Percentiles rank a stretch among this genome's conserved stretches.
These are phyloP conservation scores for Lagenaria siceraria DNA, from an alignment of 306 rosid genomes.

Conservation along the genomic window DNA sequence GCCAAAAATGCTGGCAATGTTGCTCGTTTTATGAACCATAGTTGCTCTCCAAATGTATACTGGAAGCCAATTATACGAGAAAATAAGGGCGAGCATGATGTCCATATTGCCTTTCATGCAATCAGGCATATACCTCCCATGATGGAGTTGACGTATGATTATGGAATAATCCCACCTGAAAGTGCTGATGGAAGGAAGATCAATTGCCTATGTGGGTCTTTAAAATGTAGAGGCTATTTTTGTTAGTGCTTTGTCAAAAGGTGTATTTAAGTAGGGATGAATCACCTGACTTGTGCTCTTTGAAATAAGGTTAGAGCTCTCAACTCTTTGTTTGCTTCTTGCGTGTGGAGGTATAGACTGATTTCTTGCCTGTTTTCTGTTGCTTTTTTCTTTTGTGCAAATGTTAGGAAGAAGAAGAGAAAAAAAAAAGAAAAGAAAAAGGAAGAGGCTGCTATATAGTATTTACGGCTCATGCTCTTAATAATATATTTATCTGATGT, in stretches of 20 bases:
- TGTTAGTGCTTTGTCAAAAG: conserved; percentile 23
- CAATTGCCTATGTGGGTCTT: conserved; percentile 69
- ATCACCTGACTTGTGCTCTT: conserved; percentile 5
- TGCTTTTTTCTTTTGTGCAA: not conserved
- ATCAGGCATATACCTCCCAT: conserved; percentile 71
- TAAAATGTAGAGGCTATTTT: conserved; percentile 57
- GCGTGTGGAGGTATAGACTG: not conserved
- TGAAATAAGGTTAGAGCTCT: conserved; percentile 38
- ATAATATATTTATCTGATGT: not conserved
- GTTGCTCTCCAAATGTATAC: conserved; percentile 73
- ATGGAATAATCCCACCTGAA: conserved; percentile 51
- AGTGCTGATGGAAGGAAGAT: conserved; percentile 53
- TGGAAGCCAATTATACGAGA: conserved; percentile 72
- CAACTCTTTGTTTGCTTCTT: conserved; percentile 7
- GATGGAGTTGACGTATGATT: conserved; percentile 88
- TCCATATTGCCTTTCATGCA: conserved; percentile 64
- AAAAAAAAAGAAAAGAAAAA: no score
- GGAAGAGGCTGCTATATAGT: no score
- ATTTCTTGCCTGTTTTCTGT: not conserved
- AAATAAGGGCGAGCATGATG: conserved; percentile 47
- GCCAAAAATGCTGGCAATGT: conserved; percentile 78
- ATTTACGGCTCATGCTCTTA: not conserved
- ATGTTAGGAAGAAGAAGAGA: not conserved
- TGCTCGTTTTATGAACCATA: conserved; percentile 89
- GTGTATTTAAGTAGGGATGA: conserved; percentile 14